These are phyloP conservation scores for Candida cerambycidarum DNA, from an alignment of 805 yeast species.

Conservation along the genomic window DNA sequence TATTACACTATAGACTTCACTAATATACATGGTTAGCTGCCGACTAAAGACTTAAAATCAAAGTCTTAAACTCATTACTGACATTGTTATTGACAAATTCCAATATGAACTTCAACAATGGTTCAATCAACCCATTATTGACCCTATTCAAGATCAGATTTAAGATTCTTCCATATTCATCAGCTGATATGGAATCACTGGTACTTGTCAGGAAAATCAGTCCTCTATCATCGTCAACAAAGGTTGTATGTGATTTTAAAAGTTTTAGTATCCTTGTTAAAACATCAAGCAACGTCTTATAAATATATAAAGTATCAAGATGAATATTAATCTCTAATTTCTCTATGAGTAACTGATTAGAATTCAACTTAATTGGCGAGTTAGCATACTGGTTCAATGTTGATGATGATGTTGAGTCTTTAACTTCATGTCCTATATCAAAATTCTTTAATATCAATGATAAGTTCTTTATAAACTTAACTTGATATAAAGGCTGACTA, in stretches of 20 bases:
- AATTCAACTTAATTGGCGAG: conserved; percentile 41
- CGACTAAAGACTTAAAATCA: conserved; percentile 21
- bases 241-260: conserved; percentile 24
- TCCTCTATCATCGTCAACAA: conserved; percentile 22
- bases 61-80: conserved; percentile 27
- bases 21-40: no score
- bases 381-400: conserved; percentile 17
- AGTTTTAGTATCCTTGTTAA: conserved; percentile 26
- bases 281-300: conserved; percentile 33
- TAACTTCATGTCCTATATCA: conserved; percentile 31
- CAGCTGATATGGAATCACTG: conserved; percentile 24
- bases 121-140: conserved; percentile 38
- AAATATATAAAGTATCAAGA: conserved; percentile 39
- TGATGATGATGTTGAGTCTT: conserved; percentile 9
- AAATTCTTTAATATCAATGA: conserved; percentile 36
- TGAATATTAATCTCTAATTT: conserved; percentile 44
- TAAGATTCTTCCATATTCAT: conserved; percentile 32
- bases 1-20: no score
- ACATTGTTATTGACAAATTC: conserved; percentile 33
- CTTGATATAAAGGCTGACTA: conserved; percentile 29
- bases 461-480: conserved; percentile 35
- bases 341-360: conserved; percentile 42
- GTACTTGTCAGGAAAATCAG: conserved; percentile 39
- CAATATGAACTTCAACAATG: conserved; percentile 31
- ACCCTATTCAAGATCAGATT: conserved; percentile 28